These are phyloP conservation scores for Oryza nivara DNA, from an alignment of 176 grass and related monocot species.

Conservation along the genomic window DNA sequence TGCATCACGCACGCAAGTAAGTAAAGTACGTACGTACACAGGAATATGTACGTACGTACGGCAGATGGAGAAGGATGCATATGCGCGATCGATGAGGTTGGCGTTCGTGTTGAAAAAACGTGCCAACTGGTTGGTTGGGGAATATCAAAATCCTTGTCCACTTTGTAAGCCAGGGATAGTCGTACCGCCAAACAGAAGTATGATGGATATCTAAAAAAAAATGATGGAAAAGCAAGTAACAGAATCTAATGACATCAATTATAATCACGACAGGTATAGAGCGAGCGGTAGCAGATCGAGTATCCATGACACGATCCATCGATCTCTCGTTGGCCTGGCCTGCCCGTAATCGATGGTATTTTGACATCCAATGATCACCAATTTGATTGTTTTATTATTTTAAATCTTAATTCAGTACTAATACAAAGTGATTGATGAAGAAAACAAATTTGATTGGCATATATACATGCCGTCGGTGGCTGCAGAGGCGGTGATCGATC, in stretches of 20 bases:
- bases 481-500: conserved; percentile 23
- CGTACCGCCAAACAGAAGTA: not conserved
- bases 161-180: not conserved
- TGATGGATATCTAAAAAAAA: not conserved
- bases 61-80: not conserved
- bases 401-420: too few relatives aligned
- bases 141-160: not conserved
- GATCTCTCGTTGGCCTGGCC: too few relatives aligned
- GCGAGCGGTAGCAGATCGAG: not conserved
- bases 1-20: not conserved
- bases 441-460: not conserved
- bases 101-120: not conserved
- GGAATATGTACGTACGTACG: not conserved
- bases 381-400: too few relatives aligned
- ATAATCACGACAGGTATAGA: too few relatives aligned
- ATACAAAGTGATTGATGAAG: too few relatives aligned
- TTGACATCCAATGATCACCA: too few relatives aligned
- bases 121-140: not conserved
- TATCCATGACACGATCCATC: too few relatives aligned
- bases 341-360: too few relatives aligned
- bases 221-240: not conserved
- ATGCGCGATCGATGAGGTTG: not conserved
- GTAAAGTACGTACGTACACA: not conserved
- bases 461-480: not conserved
- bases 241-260: not conserved